Conservation (phyloP, 148 eudicot species). For the Pharnaceum exiguum region DNA sequence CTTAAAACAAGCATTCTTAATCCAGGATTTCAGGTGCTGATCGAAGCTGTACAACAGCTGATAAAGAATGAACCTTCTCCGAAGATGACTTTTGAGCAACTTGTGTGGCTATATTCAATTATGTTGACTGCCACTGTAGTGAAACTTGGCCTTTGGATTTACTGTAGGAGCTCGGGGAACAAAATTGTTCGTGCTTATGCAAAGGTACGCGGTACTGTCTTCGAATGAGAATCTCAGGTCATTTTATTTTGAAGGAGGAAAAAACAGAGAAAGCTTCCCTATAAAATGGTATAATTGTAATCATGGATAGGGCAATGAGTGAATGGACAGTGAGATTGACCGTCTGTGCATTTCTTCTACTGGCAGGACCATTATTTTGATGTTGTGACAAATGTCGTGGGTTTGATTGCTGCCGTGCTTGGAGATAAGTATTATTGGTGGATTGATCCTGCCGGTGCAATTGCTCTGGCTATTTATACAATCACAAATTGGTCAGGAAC, state of each 20-base stretch:
- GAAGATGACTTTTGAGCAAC: slow-evolving; percentile 42
- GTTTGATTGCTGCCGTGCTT: slow-evolving; percentile 65
- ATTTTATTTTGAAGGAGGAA: background rate
- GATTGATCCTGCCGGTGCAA: slow-evolving; percentile 76
- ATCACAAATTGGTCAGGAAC: slow-evolving; percentile 74
- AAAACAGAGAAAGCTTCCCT: too few species aligned
- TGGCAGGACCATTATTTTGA: slow-evolving; percentile 76
- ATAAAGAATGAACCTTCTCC: slow-evolving; percentile 36
- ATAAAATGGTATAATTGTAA: background rate
- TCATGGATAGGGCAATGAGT: background rate
- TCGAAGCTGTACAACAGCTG: slow-evolving; percentile 55
- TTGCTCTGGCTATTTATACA: slow-evolving; percentile 56
- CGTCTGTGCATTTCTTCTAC: background rate
- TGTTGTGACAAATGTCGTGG: slow-evolving; percentile 72
- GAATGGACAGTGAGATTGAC: background rate
- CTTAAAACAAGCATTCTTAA: background rate
- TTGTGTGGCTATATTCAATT: slow-evolving; percentile 57
- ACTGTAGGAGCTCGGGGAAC: slow-evolving; percentile 66
- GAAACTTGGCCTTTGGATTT: slow-evolving; percentile 58
- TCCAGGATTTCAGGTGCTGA: slow-evolving; percentile 66
- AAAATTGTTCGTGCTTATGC: slow-evolving; percentile 74
- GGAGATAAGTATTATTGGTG: slow-evolving; percentile 68
- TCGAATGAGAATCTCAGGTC: background rate
- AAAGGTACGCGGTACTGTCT: slow-evolving; percentile 33
- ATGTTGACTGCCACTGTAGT: slow-evolving; percentile 58